A percentile compares a stretch with the other conserved stretches of the same genome.
phyloP scores from a whole-genome alignment of 225 moss, liverwort and hornwort species.

The Neckera pumila region DNA sequence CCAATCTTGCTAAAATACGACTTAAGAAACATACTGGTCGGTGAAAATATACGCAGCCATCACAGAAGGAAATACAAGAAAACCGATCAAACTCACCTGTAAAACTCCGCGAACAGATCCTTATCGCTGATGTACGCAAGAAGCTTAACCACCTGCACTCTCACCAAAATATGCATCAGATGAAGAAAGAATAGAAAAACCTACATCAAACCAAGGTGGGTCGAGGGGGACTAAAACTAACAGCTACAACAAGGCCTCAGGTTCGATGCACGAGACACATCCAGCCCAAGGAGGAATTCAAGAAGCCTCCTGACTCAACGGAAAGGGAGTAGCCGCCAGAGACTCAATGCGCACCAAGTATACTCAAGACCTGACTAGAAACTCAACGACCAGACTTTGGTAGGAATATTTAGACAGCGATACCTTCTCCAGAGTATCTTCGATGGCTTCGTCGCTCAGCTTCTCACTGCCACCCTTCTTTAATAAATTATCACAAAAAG shows the following conservation, averaged over 20 bases:
- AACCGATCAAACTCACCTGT: conserved; percentile 33
- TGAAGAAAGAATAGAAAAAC: neutral
- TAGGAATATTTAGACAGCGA: neutral
- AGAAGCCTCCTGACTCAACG: neutral
- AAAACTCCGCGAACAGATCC: conserved; percentile 96
- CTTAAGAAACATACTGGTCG: neutral
- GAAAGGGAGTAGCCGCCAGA: neutral
- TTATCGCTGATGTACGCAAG: conserved; percentile 99
- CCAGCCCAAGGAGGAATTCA: neutral
- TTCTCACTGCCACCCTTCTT: conserved; percentile 99
- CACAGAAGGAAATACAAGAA: neutral
- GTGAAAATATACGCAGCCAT: neutral
- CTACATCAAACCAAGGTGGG: neutral
- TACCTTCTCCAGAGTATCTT: conserved; percentile 90
- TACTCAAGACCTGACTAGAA: neutral
- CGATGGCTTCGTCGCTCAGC: conserved; percentile 97
- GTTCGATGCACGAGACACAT: neutral
- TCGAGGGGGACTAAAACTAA: neutral
- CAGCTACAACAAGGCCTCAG: too few relatives aligned
- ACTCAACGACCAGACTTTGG: neutral
- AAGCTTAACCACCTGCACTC: conserved; percentile 86
- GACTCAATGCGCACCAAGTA: neutral
- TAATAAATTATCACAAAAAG: conserved; percentile 92
- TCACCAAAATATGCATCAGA: neutral
- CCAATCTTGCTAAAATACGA: too few relatives aligned